Conservation (phyloP, 2,329 filamentous ascomycete genomes). For the Fusarium hainanense region DNA sequence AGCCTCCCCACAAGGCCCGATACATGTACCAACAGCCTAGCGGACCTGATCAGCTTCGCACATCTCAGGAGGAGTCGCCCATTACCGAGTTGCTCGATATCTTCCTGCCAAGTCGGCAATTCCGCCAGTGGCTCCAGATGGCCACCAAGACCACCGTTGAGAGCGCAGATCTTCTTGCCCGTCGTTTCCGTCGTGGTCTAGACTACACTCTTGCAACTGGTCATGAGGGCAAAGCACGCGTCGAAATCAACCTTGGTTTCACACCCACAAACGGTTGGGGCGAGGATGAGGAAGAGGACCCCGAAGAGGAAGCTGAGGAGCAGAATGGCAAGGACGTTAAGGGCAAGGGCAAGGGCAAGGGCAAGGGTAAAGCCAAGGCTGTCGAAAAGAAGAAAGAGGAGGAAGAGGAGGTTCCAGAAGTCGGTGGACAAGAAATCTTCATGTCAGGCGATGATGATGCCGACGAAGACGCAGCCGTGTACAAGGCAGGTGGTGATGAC, state of each 20-base stretch:
- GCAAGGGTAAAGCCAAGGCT: conserved; percentile 45
- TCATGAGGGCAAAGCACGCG: conserved; percentile 78
- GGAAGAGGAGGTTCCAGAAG: conserved; percentile 60
- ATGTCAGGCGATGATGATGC: conserved; percentile 87
- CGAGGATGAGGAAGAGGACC: conserved; percentile 66
- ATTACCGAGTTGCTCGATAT: conserved; percentile 83
- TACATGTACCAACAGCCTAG: conserved; percentile 81
- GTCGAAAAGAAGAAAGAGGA: conserved; percentile 3
- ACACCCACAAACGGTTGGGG: conserved; percentile 91
- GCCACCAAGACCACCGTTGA: conserved; percentile 81
- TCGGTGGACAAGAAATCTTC: conserved; percentile 88
- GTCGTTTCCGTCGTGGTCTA: conserved; percentile 84
- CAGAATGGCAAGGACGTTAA: conserved; percentile 50
- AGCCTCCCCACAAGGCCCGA: conserved; percentile 94
- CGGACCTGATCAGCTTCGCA: conserved; percentile 51
- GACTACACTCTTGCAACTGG: conserved; percentile 95
- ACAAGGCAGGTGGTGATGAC: conserved; percentile 78
- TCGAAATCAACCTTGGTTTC: conserved; percentile 88
- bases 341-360: conserved; percentile 41
- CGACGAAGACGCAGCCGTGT: conserved; percentile 84
- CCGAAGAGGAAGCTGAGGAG: conserved; percentile 50
- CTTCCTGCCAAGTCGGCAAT: conserved; percentile 84
- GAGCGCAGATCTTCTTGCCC: conserved; percentile 80
- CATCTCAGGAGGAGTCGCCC: conserved; percentile 61
- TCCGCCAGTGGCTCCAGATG: conserved; percentile 88